Evolutionary conservation across 768 basidiomycete genomes (phyloP), one percentile per base, ranked within the genome.

Genomic region (Kwoniella sp.): DNA sequence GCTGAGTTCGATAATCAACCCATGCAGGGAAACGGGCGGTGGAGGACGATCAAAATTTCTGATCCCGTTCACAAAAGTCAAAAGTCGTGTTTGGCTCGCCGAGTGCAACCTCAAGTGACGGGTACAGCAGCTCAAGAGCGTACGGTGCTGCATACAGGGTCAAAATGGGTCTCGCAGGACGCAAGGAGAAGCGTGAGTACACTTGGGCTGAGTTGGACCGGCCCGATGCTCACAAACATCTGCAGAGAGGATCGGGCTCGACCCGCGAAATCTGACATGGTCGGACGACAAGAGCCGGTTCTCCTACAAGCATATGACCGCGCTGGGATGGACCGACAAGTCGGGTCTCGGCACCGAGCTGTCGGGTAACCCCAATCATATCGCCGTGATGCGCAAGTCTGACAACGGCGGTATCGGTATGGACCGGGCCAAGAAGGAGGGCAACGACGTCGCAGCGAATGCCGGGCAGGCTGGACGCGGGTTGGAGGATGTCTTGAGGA

Each of bases 191-290:
- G 55, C 70, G 68, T 64, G 27, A 55, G 66, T 63, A 25, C 11
- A 37, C 36, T 1, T 15, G 7, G 10, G 11, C 34, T 15, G 25
- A 40, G 46, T 19, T 47, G n/a, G n/a, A 12, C 12, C 25, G 28
- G 23, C 12, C 5, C 34, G 15, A 36, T 7, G 34, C 34, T 28
- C 25, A 40, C 41, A 25, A 5, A n/a, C 28, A 11, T 19, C 40
- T 12, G 26, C 57, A 67, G 67, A 75, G 56, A 62, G 67, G 33
- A 72, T 73, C 46, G 70, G 73, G 12, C 50, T 59, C 42, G 74
- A 75, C 59, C 74, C 74, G 12, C 63, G 74, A n/a, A 75, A 75
- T 53, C 57, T 75, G 15, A 61, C 65, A 34, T 75, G 74, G 74
- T 67, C 68, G 22, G 62, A 71, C 47, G 73, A 75, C 49, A 65